Evolutionary conservation across 208 protist species (phyloP).

Genomic region (Acanthamoeba sp.): DNA sequence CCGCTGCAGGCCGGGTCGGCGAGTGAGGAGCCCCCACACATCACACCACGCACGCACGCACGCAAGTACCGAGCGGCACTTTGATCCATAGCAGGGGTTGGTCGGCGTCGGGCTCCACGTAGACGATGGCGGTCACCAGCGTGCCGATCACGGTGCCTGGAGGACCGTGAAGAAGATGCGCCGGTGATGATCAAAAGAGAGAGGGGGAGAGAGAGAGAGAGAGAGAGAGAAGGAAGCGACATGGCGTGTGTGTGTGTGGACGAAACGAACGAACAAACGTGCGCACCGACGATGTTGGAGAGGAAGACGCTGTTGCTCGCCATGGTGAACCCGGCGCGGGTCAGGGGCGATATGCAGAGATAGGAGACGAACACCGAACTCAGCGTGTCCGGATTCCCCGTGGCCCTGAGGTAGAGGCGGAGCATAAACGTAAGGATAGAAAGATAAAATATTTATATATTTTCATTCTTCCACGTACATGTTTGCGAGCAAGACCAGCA

Average conservation of each 20-base stretch:
- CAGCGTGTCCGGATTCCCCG: constrained; percentile 3
- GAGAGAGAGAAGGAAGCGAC: too few species aligned
- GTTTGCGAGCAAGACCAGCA: constrained; percentile 9
- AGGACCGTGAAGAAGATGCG: too few species aligned
- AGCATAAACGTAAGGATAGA: too few species aligned
- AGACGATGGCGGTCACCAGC: not conserved
- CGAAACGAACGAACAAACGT: too few species aligned
- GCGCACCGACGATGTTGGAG: not conserved
- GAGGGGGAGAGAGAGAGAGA: too few species aligned
- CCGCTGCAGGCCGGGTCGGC: not conserved
- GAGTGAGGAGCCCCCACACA: not conserved
- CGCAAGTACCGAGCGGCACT: not conserved
- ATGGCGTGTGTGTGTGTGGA: too few species aligned
- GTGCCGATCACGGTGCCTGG: not conserved
- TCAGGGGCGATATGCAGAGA: constrained; percentile 50
- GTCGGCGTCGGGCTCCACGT: not conserved
- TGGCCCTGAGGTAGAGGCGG: not conserved
- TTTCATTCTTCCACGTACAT: not conserved
- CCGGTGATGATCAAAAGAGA: too few species aligned
- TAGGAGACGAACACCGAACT: not conserved
- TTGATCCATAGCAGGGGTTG: not conserved
- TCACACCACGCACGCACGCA: not conserved
- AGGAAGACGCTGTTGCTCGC: not conserved
- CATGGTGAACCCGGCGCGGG: not conserved
- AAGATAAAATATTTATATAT: too few species aligned